Evolutionary conservation across 163 green algal genomes (phyloP), one percentile per base, ranked within the genome.

Genomic region (Chlamydomonas reinhardtii): DNA sequence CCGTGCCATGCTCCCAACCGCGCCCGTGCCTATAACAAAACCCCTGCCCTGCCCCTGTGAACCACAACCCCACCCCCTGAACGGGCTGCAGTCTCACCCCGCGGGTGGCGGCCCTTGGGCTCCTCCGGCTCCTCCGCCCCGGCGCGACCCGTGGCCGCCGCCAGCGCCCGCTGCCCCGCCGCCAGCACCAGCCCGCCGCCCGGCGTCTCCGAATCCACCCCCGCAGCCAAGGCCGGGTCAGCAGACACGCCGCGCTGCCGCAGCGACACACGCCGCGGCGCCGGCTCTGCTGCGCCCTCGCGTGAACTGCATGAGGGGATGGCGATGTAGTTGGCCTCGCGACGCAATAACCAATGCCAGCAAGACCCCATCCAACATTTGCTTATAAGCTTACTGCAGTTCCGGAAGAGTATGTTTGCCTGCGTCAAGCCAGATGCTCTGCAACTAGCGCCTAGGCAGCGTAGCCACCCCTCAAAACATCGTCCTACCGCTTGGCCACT

Each of bases 191-290:
- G 82, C 48, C 48, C 48, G 11, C 72, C 76, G 16, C 82, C 76
- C 24, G 87, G 61, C 0, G 37, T 76, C 73, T 92, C 89, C 24
- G 82, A 61, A 5, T 88, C 76, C 2, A 92, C 85, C 39, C 86
- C 86, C 16, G 75, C 89, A 24, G 89, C 86, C 34, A 83, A 78
- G 8, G 82, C 76, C 17, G 69, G 48, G 52, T 93, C 90, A 0
- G 90, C 80, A 17, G 70, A 80, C 19, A 89, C 68, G 37, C 90
- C 87, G 11, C 76, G 65, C 62, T 69, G 59, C 0, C 90, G 90
- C 77, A 81, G 37, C 0, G 87, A 92, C 75, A 87, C 66, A 2
- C 90, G 71, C 27, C 37, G 73, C 32, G 73, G 79, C 73, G 77
- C 43, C 17, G 77, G 66, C 65, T 85, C 78, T 15, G 69, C 6